These are phyloP conservation scores for Colletotrichum sp. DNA, from an alignment of 2,329 filamentous ascomycete genomes.

Conservation along the genomic window DNA sequence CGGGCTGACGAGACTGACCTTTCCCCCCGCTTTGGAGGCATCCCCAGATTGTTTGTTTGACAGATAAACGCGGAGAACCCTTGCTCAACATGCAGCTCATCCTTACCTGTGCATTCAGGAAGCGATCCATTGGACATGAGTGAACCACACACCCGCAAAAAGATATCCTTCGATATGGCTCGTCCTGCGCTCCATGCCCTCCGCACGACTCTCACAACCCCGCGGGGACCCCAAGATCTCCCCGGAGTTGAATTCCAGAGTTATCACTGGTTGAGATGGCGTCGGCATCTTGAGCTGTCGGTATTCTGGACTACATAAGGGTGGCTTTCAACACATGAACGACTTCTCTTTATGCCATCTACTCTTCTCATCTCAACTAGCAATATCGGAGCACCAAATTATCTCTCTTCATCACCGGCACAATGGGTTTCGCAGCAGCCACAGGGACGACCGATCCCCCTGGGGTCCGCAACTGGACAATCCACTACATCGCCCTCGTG, in stretches of 20 bases:
- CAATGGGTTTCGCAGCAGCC: constrained; percentile 21
- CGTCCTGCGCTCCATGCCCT: neutral
- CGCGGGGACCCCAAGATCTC: neutral
- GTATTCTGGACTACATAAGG: neutral
- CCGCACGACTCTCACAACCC: neutral
- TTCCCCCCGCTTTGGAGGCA: neutral
- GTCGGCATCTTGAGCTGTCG: neutral
- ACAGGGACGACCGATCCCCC: constrained; percentile 40
- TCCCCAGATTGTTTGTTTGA: neutral
- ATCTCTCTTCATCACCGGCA: neutral
- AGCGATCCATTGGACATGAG: neutral
- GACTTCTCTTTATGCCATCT: neutral
- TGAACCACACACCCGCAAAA: neutral
- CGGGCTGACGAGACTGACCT: neutral
- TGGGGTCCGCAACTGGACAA: constrained; percentile 36
- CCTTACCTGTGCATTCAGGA: neutral
- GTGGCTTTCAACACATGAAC: neutral
- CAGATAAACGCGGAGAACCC: neutral
- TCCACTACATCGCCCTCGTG: constrained; percentile 34
- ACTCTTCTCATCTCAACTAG: neutral
- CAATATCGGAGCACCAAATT: neutral
- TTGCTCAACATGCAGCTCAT: neutral
- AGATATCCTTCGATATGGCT: neutral
- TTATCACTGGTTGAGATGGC: neutral
- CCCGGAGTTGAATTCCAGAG: neutral